Evolutionary conservation across 139 green algal genomes (phyloP).

Genomic region (Micractinium conductrix): DNA sequence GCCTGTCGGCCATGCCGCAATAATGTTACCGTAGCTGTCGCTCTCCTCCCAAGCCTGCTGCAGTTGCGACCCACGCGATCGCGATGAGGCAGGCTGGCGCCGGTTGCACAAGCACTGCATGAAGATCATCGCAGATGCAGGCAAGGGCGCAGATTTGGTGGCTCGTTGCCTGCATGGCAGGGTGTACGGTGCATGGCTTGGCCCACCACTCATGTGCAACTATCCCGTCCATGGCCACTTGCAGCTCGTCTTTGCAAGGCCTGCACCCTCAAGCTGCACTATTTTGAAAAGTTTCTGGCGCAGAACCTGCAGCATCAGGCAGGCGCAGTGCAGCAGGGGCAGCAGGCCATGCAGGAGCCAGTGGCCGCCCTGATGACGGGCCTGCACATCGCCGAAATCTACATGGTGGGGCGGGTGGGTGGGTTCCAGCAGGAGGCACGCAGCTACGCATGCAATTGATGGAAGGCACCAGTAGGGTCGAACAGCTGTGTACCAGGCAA

Average conservation of each 20-base stretch:
- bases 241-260: constrained; percentile 13
- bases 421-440: no score
- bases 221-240: no score
- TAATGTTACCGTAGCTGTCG: not conserved
- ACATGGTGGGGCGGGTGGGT: constrained; percentile 32
- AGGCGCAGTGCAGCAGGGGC: not conserved
- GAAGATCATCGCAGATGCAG: constrained; percentile 23
- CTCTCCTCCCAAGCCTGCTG: not conserved
- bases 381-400: constrained; percentile 30
- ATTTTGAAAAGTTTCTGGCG: constrained; percentile 77
- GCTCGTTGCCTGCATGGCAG: no score
- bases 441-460: no score
- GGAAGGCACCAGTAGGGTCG: no score
- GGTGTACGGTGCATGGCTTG: no score
- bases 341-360: constrained; percentile 27
- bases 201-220: no score
- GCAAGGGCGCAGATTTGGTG: no score
- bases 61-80: constrained; percentile 41
- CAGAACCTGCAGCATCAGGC: constrained; percentile 44
- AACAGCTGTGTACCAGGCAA: no score
- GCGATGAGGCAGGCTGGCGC: constrained; percentile 64
- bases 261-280: constrained; percentile 73
- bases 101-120: constrained; percentile 60
- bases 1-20: no score
- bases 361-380: constrained; percentile 59